phyloP scores from a whole-genome alignment of 352 stramenopile genomes.

The Plasmopara muralis region DNA sequence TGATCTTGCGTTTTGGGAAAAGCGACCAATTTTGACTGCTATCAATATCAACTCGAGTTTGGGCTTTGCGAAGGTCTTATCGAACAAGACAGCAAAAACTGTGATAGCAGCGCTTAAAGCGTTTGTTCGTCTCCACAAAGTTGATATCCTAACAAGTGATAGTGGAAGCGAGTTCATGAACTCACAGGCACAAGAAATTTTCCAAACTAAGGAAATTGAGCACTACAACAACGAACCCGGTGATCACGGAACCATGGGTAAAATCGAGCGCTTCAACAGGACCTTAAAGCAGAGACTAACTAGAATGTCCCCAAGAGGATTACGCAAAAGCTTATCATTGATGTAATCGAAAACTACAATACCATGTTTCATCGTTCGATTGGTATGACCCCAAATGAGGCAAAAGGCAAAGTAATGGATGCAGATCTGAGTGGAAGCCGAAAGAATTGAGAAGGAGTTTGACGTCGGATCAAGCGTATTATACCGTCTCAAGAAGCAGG shows the following conservation, averaged over 20 bases:
- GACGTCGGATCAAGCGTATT: too few species aligned
- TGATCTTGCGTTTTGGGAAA: slow-evolving; percentile 1
- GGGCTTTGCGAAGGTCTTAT: slow-evolving; percentile 29
- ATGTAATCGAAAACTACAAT: slow-evolving; percentile 33
- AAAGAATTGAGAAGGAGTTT: too few species aligned
- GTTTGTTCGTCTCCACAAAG: slow-evolving; percentile 10
- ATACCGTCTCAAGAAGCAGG: too few species aligned
- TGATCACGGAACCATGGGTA: slow-evolving; percentile 1
- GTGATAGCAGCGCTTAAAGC: slow-evolving; percentile 6
- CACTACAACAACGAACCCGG: slow-evolving; percentile 3
- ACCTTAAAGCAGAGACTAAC: too few species aligned
- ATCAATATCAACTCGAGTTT: slow-evolving; percentile 39
- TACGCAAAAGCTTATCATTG: slow-evolving; percentile 1
- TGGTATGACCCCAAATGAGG: slow-evolving; percentile 15
- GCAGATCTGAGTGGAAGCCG: too few species aligned
- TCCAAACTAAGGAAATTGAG: slow-evolving; percentile 2
- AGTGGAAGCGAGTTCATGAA: background rate
- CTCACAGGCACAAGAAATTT: background rate
- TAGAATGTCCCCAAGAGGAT: background rate
- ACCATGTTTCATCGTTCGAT: slow-evolving; percentile 23
- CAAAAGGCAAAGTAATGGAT: slow-evolving; percentile 13
- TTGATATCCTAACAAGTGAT: slow-evolving; percentile 1
- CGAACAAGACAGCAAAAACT: slow-evolving; percentile 27
- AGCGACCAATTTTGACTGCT: slow-evolving; percentile 5
- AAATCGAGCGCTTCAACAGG: too few species aligned